These are phyloP conservation scores for Trypethelium eluteriae DNA, from an alignment of 495 filamentous ascomycete species.

Conservation along the genomic window DNA sequence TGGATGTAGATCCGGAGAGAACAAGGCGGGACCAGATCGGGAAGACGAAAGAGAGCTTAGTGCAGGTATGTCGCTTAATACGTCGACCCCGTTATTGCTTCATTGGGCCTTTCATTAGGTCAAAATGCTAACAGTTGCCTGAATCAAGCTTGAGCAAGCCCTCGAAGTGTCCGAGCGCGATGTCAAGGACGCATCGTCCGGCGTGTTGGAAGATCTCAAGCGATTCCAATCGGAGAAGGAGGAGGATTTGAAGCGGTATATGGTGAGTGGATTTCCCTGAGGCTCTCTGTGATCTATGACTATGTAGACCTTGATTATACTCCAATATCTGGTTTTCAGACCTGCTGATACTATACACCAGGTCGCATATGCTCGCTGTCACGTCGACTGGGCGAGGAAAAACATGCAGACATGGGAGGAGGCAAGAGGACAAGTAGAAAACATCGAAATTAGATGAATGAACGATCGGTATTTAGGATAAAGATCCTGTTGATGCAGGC, in stretches of 20 bases:
- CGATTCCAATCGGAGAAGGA: constrained; percentile 92
- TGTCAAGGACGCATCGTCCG: constrained; percentile 80
- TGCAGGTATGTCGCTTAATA: constrained; percentile 42
- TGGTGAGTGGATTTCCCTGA: constrained; percentile 56
- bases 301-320: no score
- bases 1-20: constrained; percentile 88
- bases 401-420: constrained; percentile 95
- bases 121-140: not conserved
- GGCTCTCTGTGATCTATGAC: not conserved
- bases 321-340: no score
- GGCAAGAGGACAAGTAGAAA: constrained; percentile 83
- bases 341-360: constrained; percentile 30
- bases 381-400: constrained; percentile 97
- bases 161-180: constrained; percentile 78
- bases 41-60: constrained; percentile 73
- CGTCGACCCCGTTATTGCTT: not conserved
- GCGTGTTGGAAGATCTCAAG: constrained; percentile 79
- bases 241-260: constrained; percentile 84
- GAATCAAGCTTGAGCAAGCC: constrained; percentile 70
- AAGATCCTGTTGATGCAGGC: not conserved
- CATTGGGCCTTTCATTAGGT: not conserved
- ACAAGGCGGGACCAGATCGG: constrained; percentile 89
- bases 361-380: constrained; percentile 87
- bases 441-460: constrained; percentile 57
- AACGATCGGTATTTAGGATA: not conserved